phyloP scores from a whole-genome alignment of 495 filamentous ascomycete species.

The Aspergillus homomorphus region DNA sequence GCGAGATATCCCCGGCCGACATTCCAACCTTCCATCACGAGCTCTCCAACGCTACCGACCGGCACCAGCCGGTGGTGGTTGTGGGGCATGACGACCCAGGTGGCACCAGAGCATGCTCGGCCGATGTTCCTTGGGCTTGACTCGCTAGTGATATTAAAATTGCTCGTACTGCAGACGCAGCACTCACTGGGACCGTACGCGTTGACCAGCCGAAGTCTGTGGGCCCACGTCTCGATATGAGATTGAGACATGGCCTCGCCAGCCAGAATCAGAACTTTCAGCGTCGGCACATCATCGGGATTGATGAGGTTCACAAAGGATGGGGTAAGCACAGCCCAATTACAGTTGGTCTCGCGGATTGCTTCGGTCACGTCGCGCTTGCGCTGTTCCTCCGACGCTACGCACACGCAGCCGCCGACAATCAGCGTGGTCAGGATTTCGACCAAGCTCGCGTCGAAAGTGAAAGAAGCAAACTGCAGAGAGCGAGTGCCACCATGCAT shows the following conservation, averaged over 20 bases:
- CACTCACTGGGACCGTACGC: slow-evolving; percentile 45
- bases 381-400: slow-evolving; percentile 48
- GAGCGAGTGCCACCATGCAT: slow-evolving; percentile 47
- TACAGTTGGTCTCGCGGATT: slow-evolving; percentile 31
- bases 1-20: slow-evolving; percentile 39
- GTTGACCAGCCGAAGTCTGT: slow-evolving; percentile 30
- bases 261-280: slow-evolving; percentile 35
- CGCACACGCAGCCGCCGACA: slow-evolving; percentile 51
- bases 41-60: slow-evolving; percentile 40
- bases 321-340: slow-evolving; percentile 37
- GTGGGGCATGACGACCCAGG: slow-evolving; percentile 36
- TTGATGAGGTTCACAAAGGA: slow-evolving; percentile 36
- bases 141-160: slow-evolving; percentile 3
- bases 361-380: slow-evolving; percentile 25
- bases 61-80: slow-evolving; percentile 30
- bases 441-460: slow-evolving; percentile 55
- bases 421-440: slow-evolving; percentile 58
- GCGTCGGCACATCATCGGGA: slow-evolving; percentile 30
- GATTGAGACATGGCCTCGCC: slow-evolving; percentile 42
- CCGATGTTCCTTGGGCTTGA: slow-evolving; percentile 15
- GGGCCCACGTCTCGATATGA: slow-evolving; percentile 21
- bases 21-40: slow-evolving; percentile 39
- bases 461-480: slow-evolving; percentile 60
- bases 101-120: slow-evolving; percentile 7
- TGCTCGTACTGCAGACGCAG: slow-evolving; percentile 29